Conservation (phyloP, 768 basidiomycete genomes). For the Suillus lakei region DNA sequence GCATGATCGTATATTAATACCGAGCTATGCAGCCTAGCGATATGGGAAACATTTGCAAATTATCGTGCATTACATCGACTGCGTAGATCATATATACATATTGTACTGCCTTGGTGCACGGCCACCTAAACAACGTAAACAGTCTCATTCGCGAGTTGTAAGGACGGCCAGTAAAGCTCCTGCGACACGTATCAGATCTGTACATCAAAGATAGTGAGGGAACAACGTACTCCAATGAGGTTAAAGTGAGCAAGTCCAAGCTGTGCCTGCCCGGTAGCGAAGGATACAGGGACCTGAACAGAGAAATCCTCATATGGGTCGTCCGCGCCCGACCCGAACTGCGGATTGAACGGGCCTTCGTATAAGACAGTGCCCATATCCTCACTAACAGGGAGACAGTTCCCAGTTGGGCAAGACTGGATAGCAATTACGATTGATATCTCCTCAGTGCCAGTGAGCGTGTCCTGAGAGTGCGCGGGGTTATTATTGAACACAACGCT, state of each 20-base stretch:
- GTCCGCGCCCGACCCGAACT: conserved; percentile 25
- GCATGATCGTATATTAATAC: not conserved
- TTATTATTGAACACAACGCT: not conserved
- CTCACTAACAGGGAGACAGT: conserved; percentile 26
- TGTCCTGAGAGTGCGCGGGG: conserved; percentile 27
- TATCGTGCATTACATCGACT: not conserved
- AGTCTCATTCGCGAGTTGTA: not conserved
- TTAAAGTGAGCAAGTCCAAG: conserved; percentile 37
- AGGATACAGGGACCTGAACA: conserved; percentile 37
- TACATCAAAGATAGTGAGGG: not conserved
- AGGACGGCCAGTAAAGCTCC: not conserved
- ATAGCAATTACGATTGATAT: conserved; percentile 45
- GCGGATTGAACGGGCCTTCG: conserved; percentile 44
- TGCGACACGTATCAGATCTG: not conserved
- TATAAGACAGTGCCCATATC: conserved; percentile 45
- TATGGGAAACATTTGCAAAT: not conserved
- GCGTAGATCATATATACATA: not conserved
- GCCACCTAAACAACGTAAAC: conserved; percentile 4
- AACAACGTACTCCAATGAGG: conserved; percentile 39
- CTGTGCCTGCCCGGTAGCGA: conserved; percentile 33
- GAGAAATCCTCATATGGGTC: conserved; percentile 47
- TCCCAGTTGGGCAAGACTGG: conserved; percentile 35
- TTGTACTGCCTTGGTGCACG: not conserved
- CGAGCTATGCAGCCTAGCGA: not conserved
- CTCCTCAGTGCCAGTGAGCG: conserved; percentile 39